Evolutionary conservation across 345 rosid species (phyloP).

Genomic region (Lepidium didymum): DNA sequence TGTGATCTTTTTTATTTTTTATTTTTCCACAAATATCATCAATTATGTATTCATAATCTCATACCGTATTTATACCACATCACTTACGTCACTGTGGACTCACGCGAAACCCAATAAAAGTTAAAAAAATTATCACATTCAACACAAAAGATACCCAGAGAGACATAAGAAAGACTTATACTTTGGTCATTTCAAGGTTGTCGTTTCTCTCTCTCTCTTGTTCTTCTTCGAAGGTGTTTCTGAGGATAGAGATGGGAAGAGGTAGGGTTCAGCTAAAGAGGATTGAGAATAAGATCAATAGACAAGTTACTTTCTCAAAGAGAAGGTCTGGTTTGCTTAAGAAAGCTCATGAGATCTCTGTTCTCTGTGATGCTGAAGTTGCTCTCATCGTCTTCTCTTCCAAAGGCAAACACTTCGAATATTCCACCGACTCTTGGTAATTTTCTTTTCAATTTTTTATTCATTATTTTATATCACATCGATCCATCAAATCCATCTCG

Average conservation of each 20-base stretch:
- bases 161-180: slow-evolving; percentile 18
- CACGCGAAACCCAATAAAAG: slow-evolving; percentile 24
- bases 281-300: slow-evolving; percentile 34
- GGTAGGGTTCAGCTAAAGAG: slow-evolving; percentile 86
- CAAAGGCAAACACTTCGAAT: slow-evolving; percentile 79
- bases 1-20: background rate
- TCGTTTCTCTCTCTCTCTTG: slow-evolving; percentile 25
- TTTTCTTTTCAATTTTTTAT: background rate
- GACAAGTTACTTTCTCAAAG: too few species aligned
- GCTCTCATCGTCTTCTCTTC: slow-evolving; percentile 67
- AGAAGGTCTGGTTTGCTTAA: too few species aligned
- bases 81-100: slow-evolving; percentile 22
- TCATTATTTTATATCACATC: too few species aligned
- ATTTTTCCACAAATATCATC: slow-evolving; percentile 24
- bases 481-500: too few species aligned
- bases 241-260: slow-evolving; percentile 55
- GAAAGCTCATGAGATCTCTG: too few species aligned
- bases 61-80: slow-evolving; percentile 23
- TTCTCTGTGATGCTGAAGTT: too few species aligned
- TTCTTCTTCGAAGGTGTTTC: background rate
- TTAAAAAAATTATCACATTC: background rate
- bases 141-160: slow-evolving; percentile 35
- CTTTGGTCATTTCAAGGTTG: slow-evolving; percentile 23
- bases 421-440: slow-evolving; percentile 66
- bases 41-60: slow-evolving; percentile 22